A percentile compares a stretch with the other conserved stretches of the same genome.
Conservation (phyloP, 495 filamentous ascomycete species). For the Neurospora sp. region DNA sequence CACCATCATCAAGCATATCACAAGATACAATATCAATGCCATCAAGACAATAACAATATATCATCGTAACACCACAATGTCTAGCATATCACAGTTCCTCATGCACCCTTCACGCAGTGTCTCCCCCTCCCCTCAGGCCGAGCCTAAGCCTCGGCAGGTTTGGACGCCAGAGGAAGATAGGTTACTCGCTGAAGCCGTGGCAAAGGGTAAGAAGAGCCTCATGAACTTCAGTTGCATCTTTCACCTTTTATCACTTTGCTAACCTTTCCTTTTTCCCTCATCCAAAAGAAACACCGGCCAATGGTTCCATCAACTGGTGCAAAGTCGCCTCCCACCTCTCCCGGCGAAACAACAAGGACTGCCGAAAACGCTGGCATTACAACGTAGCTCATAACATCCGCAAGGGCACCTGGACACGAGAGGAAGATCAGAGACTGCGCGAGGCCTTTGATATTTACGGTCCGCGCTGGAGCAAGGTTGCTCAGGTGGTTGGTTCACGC, state of each 20-base stretch:
- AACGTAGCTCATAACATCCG: slow-evolving; percentile 27
- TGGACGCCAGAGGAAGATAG: slow-evolving; percentile 21
- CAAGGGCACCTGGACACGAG: slow-evolving; percentile 30
- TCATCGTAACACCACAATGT: not conserved
- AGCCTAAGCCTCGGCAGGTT: slow-evolving; percentile 13
- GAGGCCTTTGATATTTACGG: slow-evolving; percentile 26
- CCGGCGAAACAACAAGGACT: slow-evolving; percentile 33
- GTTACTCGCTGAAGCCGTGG: slow-evolving; percentile 13
- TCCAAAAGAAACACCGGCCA: slow-evolving; percentile 11
- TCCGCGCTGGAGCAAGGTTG: slow-evolving; percentile 24
- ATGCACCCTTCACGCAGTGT: not conserved
- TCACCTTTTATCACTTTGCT: not conserved
- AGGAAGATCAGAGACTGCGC: slow-evolving; percentile 29
- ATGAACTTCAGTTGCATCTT: not conserved
- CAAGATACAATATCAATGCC: not conserved
- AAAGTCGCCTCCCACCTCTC: slow-evolving; percentile 27
- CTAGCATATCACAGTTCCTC: not conserved
- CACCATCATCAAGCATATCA: not conserved
- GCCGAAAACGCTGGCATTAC: slow-evolving; percentile 32
- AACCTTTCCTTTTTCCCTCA: not conserved
- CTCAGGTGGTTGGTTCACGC: slow-evolving; percentile 18
- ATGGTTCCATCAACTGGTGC: slow-evolving; percentile 31
- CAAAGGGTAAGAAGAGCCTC: slow-evolving; percentile 7
- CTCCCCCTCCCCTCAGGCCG: not conserved
- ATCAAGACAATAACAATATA: not conserved